Evolutionary conservation across 768 basidiomycete genomes (phyloP).

Genomic region (Pholiota molesta): DNA sequence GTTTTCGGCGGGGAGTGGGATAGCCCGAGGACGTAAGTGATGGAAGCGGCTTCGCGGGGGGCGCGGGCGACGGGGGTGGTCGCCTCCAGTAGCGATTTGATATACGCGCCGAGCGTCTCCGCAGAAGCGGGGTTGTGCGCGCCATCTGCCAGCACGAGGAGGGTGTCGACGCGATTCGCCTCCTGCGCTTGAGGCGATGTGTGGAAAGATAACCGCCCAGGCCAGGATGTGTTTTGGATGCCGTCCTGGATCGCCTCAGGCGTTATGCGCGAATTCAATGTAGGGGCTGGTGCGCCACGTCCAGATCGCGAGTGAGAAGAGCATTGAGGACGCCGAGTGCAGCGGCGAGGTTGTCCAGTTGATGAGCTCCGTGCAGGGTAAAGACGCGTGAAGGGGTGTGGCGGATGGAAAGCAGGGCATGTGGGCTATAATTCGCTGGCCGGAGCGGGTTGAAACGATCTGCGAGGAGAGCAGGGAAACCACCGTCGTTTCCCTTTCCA

Average conservation of each 20-base stretch:
- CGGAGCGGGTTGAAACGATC: background rate
- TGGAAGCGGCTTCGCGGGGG: constrained; percentile 30
- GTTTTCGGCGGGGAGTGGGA: constrained; percentile 90
- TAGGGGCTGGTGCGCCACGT: background rate
- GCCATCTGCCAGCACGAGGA: constrained; percentile 80
- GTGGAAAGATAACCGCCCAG: constrained; percentile 82
- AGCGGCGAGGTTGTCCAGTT: constrained; percentile 80
- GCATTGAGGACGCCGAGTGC: constrained; percentile 65
- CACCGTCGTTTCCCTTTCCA: constrained; percentile 27
- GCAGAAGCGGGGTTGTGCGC: constrained; percentile 92
- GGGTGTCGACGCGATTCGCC: background rate
- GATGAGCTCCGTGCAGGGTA: constrained; percentile 82
- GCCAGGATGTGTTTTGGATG: constrained; percentile 68
- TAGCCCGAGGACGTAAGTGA: constrained; percentile 79
- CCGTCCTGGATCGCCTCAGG: constrained; percentile 55
- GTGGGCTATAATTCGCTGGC: background rate
- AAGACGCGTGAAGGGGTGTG: constrained; percentile 44
- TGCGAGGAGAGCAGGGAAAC: background rate
- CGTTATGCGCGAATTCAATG: constrained; percentile 40
- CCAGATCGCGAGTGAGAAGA: constrained; percentile 34
- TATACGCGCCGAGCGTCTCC: constrained; percentile 63
- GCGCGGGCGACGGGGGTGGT: background rate
- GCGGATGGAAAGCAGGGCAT: constrained; percentile 41
- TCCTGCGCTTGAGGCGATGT: constrained; percentile 25
- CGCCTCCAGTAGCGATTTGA: constrained; percentile 41